phyloP scores from a whole-genome alignment of 305 asterid species.

The Fraxinus baroniana region DNA sequence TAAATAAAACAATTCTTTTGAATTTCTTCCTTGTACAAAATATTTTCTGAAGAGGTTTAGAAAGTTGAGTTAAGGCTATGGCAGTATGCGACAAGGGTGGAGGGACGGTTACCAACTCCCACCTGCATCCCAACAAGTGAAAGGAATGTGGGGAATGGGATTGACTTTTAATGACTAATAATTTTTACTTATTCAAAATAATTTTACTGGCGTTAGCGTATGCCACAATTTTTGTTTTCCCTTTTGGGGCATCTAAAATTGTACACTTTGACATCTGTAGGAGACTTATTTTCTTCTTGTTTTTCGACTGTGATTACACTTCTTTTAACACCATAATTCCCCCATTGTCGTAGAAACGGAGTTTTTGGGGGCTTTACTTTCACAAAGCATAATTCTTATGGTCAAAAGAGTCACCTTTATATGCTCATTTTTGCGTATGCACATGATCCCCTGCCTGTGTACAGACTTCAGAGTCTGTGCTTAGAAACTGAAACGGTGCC shows the following conservation, averaged over 20 bases:
- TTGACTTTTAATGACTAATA: conserved; percentile 28
- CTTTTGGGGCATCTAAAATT: conserved; percentile 34
- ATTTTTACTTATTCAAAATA: conserved; percentile 11
- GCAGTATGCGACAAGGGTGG: conserved; percentile 35
- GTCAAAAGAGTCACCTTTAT: conserved; percentile 51
- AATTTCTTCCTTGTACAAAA: background rate
- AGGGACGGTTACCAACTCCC: conserved; percentile 73
- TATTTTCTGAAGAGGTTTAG: background rate
- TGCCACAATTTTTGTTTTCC: conserved; percentile 27
- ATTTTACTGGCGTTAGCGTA: conserved; percentile 4
- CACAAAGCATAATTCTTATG: conserved; percentile 27
- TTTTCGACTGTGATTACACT: conserved; percentile 27
- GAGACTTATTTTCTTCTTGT: conserved; percentile 38
- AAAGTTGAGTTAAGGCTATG: background rate
- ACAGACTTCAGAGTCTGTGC: conserved; percentile 22
- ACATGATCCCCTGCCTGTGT: conserved; percentile 29
- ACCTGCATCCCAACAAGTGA: conserved; percentile 46
- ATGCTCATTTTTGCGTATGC: conserved; percentile 31
- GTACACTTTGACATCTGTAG: conserved; percentile 43
- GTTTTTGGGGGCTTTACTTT: conserved; percentile 35
- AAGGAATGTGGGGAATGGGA: conserved; percentile 35
- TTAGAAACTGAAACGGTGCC: conserved; percentile 18
- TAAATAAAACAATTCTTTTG: background rate
- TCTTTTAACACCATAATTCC: conserved; percentile 47
- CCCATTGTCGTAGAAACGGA: conserved; percentile 33